Evolutionary conservation across 116 monocot genomes (phyloP), one percentile per base, ranked within the genome.

Genomic region (Cymodocea nodosa): DNA sequence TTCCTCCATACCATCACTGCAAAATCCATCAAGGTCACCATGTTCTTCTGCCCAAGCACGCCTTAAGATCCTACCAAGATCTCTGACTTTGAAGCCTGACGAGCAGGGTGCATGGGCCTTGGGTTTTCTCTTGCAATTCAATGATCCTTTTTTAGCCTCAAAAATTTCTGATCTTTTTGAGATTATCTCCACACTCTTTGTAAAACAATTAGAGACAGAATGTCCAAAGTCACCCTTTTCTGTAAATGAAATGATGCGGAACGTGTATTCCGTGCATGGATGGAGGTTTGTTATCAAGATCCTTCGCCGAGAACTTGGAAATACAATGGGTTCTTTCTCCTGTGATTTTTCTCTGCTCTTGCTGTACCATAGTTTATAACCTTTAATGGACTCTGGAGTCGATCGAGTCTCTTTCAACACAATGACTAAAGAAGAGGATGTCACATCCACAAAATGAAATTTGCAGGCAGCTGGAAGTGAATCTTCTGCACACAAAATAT

Each of bases 281-380:
- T 80, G 83, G 62, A 98, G 89, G 52, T 87, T 86, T 24, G 83
- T 78, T 20, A 98, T 76, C 18, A 85, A 69, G 67, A 98, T 86
- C 75, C 84, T 83, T 70, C 80, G 81, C 61, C 89, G 80, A 65
- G 77, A 56, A 78, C 69, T 88, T 20, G 85, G 70, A 64, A 98
- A 79, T 40, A 82, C 70, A 40, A 80, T 82, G 56, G 97, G 92
- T 52, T 86, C 81, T 65, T 75, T 77, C 50, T 67, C 57, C 22
- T 55, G 74, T 64, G 68, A 68, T 59, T 72, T 63, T 50, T 92
- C 89, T 68, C 89, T 74, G 73, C 75, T 82, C 73, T 84, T 80
- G 65, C 76, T 76, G 61, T 89, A 86, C 97, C 97, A 98, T 40
- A 98, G 82, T 23, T 95, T 98, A 53, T 89, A 98, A 52, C 97